Evolutionary conservation across 257 asterid genomes (phyloP), one percentile per base, ranked within the genome.

Genomic region (Solanum piurae): DNA sequence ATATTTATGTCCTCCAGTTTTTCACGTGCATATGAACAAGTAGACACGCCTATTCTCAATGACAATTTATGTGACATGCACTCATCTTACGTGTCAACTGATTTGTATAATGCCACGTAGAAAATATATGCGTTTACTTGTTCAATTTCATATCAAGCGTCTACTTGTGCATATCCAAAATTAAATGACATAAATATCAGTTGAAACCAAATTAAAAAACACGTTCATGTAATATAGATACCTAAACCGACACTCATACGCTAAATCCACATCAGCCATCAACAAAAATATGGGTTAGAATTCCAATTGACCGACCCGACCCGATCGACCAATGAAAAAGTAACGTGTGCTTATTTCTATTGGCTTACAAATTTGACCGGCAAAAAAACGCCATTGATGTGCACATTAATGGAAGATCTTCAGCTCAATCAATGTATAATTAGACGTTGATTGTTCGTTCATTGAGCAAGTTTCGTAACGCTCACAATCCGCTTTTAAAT

Each of bases 61-160:
- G 33, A n/a, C 0, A 62, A 5, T n/a, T 11, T 11, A 0, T 9
- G 0, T 10, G 31, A 62, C 1, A 23, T 10, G 13, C 31, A 62
- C 8, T 62, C 33, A 62, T 10, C 71, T 6, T 4, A 62, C 4
- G 3, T 62, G 16, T 10, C 71, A 62, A 62, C 0, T n/a, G 7
- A n/a, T 62, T 0, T 62, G 33, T 62, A 62, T 10, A 4, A 62
- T 62, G 8, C 3, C 4, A n/a, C 1, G 4, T 62, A 62, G 2
- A 62, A 10, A 0, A 0, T 31, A 23, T 4, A 0, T 10, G 0
- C 4, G 0, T 23, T 8, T 23, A 60, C 29, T 60, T 60, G 69
- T 60, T 23, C 29, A 60, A 60, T 60, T 60, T 60, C 12, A 60
- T 60, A 21, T 20, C 0, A 58, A 20, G 5, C 7, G 25, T 58